Percentiles rank a stretch among this genome's conserved stretches.
These are phyloP conservation scores for Hypoxylon lenormandii DNA, from an alignment of 495 filamentous ascomycete species.

Conservation along the genomic window DNA sequence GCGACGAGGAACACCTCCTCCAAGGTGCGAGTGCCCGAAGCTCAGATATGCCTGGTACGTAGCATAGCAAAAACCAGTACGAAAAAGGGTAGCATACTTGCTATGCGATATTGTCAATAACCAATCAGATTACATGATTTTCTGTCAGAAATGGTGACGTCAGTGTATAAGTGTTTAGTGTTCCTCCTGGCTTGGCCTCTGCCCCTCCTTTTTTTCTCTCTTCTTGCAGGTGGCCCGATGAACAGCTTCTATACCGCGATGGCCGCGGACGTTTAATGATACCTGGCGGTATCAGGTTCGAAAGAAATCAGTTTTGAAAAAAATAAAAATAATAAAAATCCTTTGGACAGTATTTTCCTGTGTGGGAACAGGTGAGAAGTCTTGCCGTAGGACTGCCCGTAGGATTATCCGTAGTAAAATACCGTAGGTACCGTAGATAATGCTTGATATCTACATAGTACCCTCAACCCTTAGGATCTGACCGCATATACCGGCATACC, in stretches of 20 bases:
- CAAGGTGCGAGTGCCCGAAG: conserved; percentile 2
- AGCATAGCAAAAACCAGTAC: conserved; percentile 23
- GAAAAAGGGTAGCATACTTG: conserved; percentile 18
- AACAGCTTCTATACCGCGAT: conserved; percentile 5
- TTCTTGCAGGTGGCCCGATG: background rate
- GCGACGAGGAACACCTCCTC: background rate
- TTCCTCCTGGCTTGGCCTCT: conserved; percentile 25
- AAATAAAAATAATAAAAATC: no score
- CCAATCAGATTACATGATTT: conserved; percentile 31
- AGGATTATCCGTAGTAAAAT: no score
- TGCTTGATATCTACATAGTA: background rate
- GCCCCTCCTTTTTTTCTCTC: conserved; percentile 18
- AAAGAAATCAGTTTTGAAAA: background rate
- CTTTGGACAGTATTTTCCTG: no score
- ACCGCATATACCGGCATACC: conserved; percentile 24
- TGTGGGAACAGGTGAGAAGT: no score
- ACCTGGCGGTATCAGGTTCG: background rate
- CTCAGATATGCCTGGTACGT: conserved; percentile 5
- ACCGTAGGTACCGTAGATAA: no score
- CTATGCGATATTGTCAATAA: background rate
- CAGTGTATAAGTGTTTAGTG: conserved; percentile 13
- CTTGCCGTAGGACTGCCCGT: no score
- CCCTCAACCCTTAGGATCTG: conserved; percentile 14
- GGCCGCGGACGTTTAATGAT: conserved; percentile 6
- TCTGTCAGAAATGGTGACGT: conserved; percentile 33